Conservation (phyloP, 305 asterid genomes). For the Fraxinus sp. region DNA sequence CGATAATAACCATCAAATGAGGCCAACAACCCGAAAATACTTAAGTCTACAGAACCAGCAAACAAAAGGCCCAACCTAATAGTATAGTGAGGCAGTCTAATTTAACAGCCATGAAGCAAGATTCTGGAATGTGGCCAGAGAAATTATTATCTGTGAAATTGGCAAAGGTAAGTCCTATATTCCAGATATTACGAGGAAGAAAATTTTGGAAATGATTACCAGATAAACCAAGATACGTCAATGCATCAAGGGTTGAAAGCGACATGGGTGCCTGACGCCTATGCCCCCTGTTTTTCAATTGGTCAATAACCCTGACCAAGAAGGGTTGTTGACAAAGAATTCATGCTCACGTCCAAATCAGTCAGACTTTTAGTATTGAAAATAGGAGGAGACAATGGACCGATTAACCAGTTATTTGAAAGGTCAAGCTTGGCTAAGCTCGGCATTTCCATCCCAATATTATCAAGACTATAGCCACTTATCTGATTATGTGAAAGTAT, state of each 20-base stretch:
- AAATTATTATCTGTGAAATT: conserved; percentile 59
- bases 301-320: too few species aligned
- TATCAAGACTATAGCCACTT: conserved; percentile 49
- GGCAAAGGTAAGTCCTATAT: conserved; percentile 40
- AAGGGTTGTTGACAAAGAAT: too few species aligned
- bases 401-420: conserved; percentile 49
- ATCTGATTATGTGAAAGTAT: conserved; percentile 59
- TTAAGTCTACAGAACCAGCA: too few species aligned
- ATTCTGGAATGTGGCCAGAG: conserved; percentile 36
- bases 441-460: conserved; percentile 29
- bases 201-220: conserved; percentile 44
- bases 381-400: conserved; percentile 54
- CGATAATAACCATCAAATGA: too few species aligned
- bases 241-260: conserved; percentile 49
- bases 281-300: too few species aligned
- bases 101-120: conserved; percentile 36
- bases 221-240: conserved; percentile 76
- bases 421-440: conserved; percentile 59
- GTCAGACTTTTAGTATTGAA: conserved; percentile 48
- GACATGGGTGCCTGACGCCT: too few species aligned
- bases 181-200: conserved; percentile 66
- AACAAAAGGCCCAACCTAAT: too few species aligned
- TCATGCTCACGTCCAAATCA: conserved; percentile 62
- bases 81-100: too few species aligned
- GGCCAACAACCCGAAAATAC: too few species aligned